Percentiles rank a stretch among this genome's conserved stretches.
Evolutionary conservation across 179 eudicot genomes (phyloP).

Genomic region (Vitellaria paradoxa): DNA sequence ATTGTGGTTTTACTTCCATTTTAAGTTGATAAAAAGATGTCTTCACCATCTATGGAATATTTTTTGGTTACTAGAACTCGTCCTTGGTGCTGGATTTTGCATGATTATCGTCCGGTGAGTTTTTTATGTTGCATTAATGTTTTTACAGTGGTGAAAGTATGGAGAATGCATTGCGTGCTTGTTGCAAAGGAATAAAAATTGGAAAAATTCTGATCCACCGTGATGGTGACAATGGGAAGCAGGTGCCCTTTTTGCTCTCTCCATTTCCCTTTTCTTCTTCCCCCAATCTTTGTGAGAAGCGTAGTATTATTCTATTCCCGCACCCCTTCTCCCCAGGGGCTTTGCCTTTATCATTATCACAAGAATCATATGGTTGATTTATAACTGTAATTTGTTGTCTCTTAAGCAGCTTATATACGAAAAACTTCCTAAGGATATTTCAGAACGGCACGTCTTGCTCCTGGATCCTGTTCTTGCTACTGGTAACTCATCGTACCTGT

Average conservation of each 20-base stretch:
- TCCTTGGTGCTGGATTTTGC: not conserved
- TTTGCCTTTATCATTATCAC: not conserved
- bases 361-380: constrained; percentile 5
- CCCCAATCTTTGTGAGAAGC: too few relatives aligned
- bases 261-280: too few relatives aligned
- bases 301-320: not conserved
- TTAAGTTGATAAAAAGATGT: too few relatives aligned
- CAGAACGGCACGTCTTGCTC: constrained; percentile 95
- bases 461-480: constrained; percentile 98
- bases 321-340: not conserved
- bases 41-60: too few relatives aligned
- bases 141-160: constrained; percentile 90
- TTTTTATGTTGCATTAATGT: not conserved
- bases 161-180: constrained; percentile 98
- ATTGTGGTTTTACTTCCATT: too few relatives aligned
- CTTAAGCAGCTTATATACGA: constrained; percentile 87
- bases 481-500: constrained; percentile 41
- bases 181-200: constrained; percentile 98
- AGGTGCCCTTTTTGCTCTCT: constrained; percentile 37
- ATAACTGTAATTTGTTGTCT: not conserved
- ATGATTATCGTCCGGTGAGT: constrained; percentile 1
- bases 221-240: constrained; percentile 96
- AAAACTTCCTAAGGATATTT: constrained; percentile 86
- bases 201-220: constrained; percentile 97
- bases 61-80: too few relatives aligned